Evolutionary conservation across 2,329 filamentous ascomycete genomes (phyloP).

Genomic region (Dactylellina leptospora): DNA sequence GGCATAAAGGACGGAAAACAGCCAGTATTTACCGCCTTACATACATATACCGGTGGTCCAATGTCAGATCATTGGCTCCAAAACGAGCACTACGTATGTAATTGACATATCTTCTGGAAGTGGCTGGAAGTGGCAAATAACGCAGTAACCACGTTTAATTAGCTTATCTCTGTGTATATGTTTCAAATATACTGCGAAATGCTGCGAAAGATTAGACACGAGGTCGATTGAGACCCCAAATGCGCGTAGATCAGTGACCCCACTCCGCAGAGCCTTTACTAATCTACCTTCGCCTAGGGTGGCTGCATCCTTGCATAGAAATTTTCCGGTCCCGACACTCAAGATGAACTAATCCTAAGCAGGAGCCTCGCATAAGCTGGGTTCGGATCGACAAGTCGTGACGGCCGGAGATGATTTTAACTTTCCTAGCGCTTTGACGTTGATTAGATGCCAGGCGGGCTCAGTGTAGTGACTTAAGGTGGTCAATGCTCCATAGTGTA

Average conservation of each 20-base stretch:
- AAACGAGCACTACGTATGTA: no score
- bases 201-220: no score
- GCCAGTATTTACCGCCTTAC: no score
- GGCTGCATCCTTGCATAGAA: slow-evolving; percentile 27
- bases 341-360: slow-evolving; percentile 18
- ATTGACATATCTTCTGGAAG: no score
- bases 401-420: slow-evolving; percentile 30
- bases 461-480: neutral
- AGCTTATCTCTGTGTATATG: no score
- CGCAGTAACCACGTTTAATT: no score
- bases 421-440: slow-evolving; percentile 11
- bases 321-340: slow-evolving; percentile 43
- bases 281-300: neutral
- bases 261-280: neutral
- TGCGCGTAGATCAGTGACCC: neutral
- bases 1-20: no score
- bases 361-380: slow-evolving; percentile 21
- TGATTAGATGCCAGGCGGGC: no score
- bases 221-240: neutral
- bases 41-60: no score
- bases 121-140: no score
- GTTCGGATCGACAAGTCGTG: slow-evolving; percentile 34
- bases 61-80: no score
- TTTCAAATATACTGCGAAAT: no score
- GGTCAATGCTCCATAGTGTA: neutral